Percentiles rank a stretch among this genome's conserved stretches.
Conservation (phyloP, 768 basidiomycete species). For the Amanita polypyramis region DNA sequence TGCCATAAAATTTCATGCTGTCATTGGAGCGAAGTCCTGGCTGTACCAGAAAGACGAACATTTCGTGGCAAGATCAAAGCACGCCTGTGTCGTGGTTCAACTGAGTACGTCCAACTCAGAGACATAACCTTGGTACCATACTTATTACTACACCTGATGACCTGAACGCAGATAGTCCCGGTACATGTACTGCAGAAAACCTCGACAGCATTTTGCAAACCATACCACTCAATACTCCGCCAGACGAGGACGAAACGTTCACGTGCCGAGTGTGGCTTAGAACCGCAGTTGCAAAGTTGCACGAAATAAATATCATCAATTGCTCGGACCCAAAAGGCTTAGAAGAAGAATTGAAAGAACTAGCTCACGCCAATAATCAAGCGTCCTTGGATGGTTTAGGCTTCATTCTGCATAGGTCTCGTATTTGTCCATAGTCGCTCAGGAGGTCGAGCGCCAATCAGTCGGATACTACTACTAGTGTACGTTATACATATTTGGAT, state of each 20-base stretch:
- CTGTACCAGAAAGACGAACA: slow-evolving; percentile 5
- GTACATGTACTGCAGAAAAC: slow-evolving; percentile 2
- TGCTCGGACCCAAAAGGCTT: not conserved
- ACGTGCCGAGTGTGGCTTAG: slow-evolving; percentile 5
- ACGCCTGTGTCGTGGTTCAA: slow-evolving; percentile 7
- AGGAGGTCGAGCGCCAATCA: not conserved
- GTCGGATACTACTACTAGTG: not conserved
- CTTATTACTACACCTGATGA: not conserved
- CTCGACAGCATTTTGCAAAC: not conserved
- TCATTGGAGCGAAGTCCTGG: slow-evolving; percentile 4
- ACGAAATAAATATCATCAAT: slow-evolving; percentile 3
- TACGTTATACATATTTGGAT: not conserved
- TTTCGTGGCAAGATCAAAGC: slow-evolving; percentile 1
- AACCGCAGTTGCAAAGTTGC: not conserved
- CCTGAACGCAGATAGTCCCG: not conserved
- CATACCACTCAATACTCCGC: not conserved
- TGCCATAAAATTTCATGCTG: slow-evolving; percentile 6
- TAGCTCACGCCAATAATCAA: slow-evolving; percentile 2
- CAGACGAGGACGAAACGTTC: slow-evolving; percentile 1
- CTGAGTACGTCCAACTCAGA: not conserved
- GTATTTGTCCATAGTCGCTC: not conserved
- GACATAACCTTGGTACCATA: no score
- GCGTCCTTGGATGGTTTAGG: slow-evolving; percentile 4
- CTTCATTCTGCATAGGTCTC: slow-evolving; percentile 4
- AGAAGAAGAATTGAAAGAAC: slow-evolving; percentile 2